Evolutionary conservation across 805 yeast genomes (phyloP), one percentile per base, ranked within the genome.

Genomic region (Monosporozyma unispora): DNA sequence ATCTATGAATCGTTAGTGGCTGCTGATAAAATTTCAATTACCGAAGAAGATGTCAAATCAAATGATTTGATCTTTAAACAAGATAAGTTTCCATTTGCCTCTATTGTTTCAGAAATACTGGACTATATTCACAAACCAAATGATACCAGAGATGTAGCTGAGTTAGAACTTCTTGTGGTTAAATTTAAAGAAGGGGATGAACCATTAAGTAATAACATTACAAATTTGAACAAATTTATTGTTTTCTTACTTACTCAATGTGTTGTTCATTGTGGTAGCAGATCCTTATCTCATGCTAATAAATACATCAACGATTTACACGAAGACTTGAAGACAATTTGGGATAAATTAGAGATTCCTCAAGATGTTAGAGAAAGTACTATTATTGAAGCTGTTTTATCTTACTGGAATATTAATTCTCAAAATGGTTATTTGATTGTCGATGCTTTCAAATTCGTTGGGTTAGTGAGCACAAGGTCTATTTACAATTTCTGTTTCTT

Each of bases 211-310:
- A 54, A 42, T 50, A 19, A n/a, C 9, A 73, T 70, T 21, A 63
- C 63, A 1, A 64, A 70, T 41, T 57, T 71, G 40, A 70, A 71
- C 23, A 66, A 68, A 57, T 73, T 83, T 48, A 63, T 82, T 35
- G 70, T 85, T 16, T 78, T 83, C 27, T 68, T 86, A 14, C 66
- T 88, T 12, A 74, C 83, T 58, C 91, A 87, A 59, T 73, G 84
- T 0, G 74, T 87, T 47, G 84, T 91, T 44, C 82, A 82, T 56
- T 82, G 88, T 50, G 97, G 98, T 12, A 83, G 88, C 44, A 77
- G 97, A 62, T 90, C 97, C 0, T 75, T 90, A 41, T 87, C 91
- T 0, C 89, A 84, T 58, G 81, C 83, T 37, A 78, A 77, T 52
- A 78, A 77, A 40, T 79, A 78, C 68, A 70, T 81, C 43, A 67